phyloP scores from a whole-genome alignment of 2,329 filamentous ascomycete genomes.

The Diplodia intermedia region DNA sequence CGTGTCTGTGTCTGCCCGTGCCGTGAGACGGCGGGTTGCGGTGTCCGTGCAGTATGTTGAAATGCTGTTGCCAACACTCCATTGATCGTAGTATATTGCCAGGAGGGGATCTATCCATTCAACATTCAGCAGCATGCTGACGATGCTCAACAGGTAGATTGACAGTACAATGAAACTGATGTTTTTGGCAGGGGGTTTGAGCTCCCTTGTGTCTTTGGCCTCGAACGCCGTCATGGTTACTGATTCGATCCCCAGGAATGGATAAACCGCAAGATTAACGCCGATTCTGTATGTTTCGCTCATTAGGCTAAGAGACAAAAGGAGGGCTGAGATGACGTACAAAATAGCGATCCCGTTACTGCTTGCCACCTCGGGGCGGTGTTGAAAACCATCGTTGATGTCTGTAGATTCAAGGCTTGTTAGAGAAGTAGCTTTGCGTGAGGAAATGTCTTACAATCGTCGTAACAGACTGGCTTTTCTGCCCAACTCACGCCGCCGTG shows the following conservation, averaged over 20 bases:
- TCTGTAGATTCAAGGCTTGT: neutral
- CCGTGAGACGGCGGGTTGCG: neutral
- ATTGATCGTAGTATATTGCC: conserved; percentile 33
- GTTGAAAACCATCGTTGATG: conserved; percentile 34
- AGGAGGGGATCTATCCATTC: conserved; percentile 37
- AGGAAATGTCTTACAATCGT: neutral
- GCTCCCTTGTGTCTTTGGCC: conserved; percentile 38
- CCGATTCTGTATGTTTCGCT: conserved; percentile 35
- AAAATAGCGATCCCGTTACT: conserved; percentile 40
- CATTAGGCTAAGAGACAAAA: neutral
- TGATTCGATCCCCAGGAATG: conserved; percentile 46
- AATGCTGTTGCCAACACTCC: neutral
- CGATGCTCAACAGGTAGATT: conserved; percentile 40
- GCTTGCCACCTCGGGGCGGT: conserved; percentile 37
- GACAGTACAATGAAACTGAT: conserved; percentile 41
- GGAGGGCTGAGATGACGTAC: conserved; percentile 35
- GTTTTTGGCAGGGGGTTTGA: conserved; percentile 41
- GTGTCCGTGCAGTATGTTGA: neutral
- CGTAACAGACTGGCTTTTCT: neutral
- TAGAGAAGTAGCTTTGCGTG: neutral
- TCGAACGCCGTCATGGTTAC: conserved; percentile 46
- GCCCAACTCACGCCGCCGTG: conserved; percentile 3
- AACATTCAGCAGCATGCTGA: conserved; percentile 41
- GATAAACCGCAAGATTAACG: conserved; percentile 44
- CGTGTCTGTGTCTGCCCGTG: too few relatives aligned